Base-by-base conservation (phyloP, 345 rosid genomes). In the Pistacia integerrima region DNA sequence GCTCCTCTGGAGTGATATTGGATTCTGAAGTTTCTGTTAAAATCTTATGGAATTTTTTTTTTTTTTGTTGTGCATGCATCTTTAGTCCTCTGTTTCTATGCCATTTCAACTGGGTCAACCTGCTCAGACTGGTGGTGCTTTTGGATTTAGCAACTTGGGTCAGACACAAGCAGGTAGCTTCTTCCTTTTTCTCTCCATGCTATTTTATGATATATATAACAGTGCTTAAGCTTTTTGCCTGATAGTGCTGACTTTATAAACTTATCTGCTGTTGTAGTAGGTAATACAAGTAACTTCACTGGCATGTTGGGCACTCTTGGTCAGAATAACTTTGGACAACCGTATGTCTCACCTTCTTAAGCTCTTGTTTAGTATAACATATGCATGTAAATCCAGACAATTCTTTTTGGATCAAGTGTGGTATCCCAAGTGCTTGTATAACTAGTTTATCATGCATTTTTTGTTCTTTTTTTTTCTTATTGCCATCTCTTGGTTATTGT, bases 81-180 rank as follows among this genome's bases (percentile, higher is more conserved):
- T 80, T 75, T 74, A 91, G 97, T 84, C 86, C 59, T 69, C 84
- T 66, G 82, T 77, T 63, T 64, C 87, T 57, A 56, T 85, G 58
- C 78, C 87, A 22, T 84, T 81, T 75, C 98, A 87, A 82, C 69
- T 74, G 68, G 69, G 88, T 76, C 89, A 86, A 69, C 87, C 91
- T 62, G 74, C 92, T 77, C 96, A 89, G 82, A 20, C 84, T 60
- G 8, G 79, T 28, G 62, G 85, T 82, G 74, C 82, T 80, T 88
- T 88, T 82, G 60, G 74, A 70, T 85, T 91, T 79, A 70, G 76
- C 84, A 90, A 89, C 83, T 82, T 76, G 17, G 86, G 90, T 76
- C 93, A 81, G 84, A 64, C 87, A 4, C 94, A 84, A 80, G 18
- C 84, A 84, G 96, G 94, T 93, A 77, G 55, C 11, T 69, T 59